Evolutionary conservation across 176 grass and related monocot species (phyloP).

Genomic region (Saccharum spontaneum): DNA sequence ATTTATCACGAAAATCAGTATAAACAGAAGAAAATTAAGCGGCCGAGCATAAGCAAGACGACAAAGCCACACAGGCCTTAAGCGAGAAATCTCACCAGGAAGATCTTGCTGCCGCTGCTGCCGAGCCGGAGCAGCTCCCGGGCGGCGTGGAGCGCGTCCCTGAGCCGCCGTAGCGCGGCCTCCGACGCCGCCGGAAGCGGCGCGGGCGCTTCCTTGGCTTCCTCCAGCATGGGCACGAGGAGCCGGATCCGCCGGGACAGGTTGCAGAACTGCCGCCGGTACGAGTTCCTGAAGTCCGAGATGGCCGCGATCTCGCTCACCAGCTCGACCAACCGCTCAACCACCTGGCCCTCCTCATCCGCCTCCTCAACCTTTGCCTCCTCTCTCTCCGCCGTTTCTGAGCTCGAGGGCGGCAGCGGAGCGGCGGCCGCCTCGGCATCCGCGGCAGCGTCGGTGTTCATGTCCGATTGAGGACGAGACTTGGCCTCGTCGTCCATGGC

Average conservation of each 20-base stretch:
- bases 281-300: conserved; percentile 81
- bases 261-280: conserved; percentile 79
- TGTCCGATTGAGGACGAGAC: not conserved
- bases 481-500: conserved; percentile 47
- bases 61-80: conserved; percentile 19
- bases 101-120: conserved; percentile 89
- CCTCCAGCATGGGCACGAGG: conserved; percentile 90
- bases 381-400: conserved; percentile 4
- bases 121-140: conserved; percentile 74
- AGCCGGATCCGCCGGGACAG: conserved; percentile 93
- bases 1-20: not conserved
- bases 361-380: conserved; percentile 1
- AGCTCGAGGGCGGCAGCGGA: not conserved
- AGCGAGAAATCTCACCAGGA: conserved; percentile 61
- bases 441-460: not conserved
- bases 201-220: conserved; percentile 68
- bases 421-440: conserved; percentile 7
- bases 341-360: conserved; percentile 31
- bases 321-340: conserved; percentile 50
- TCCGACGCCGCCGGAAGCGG: conserved; percentile 41
- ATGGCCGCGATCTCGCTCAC: conserved; percentile 66
- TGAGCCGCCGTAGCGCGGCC: conserved; percentile 48
- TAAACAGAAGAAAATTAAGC: conserved; percentile 7
- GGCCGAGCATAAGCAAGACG: not conserved
- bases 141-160: conserved; percentile 52